phyloP scores from a whole-genome alignment of 2,329 filamentous ascomycete genomes.

The Aphanoascus verrucosus region DNA sequence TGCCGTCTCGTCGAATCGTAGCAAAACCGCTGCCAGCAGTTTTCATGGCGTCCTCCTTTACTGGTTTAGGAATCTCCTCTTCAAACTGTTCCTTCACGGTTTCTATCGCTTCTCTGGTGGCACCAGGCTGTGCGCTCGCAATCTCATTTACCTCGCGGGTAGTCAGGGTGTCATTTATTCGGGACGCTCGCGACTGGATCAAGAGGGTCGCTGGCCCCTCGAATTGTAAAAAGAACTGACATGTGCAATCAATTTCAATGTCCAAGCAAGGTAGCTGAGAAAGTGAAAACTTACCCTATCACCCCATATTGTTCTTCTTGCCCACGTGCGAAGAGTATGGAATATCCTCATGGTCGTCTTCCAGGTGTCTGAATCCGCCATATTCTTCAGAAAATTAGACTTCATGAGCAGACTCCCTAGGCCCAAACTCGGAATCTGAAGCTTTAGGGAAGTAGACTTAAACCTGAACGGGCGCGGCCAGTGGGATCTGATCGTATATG shows the following conservation, averaged over 20 bases:
- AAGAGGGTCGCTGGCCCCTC: conserved; percentile 75
- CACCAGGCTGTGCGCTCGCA: conserved; percentile 67
- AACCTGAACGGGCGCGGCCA: conserved; percentile 78
- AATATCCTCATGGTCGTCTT: conserved; percentile 54
- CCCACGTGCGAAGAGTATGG: conserved; percentile 62
- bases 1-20: conserved; percentile 12
- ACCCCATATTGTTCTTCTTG: conserved; percentile 79
- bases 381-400: conserved; percentile 59
- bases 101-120: conserved; percentile 49
- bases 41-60: conserved; percentile 1
- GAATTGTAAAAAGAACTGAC: conserved; percentile 72
- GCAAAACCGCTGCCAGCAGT: conserved; percentile 8
- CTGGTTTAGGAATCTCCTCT: conserved; percentile 20
- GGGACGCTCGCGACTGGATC: conserved; percentile 74
- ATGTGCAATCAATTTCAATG: not conserved
- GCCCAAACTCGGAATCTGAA: conserved; percentile 64
- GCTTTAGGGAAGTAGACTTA: conserved; percentile 59
- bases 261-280: not conserved
- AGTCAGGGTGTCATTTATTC: conserved; percentile 67
- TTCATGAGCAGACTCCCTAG: conserved; percentile 56
- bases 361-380: conserved; percentile 64
- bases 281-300: conserved; percentile 50
- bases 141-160: conserved; percentile 79
- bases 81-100: conserved; percentile 23
- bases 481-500: conserved; percentile 67